Conservation (phyloP, 1,284 basidiomycete genomes). For the Singerocomus inundabilis region DNA sequence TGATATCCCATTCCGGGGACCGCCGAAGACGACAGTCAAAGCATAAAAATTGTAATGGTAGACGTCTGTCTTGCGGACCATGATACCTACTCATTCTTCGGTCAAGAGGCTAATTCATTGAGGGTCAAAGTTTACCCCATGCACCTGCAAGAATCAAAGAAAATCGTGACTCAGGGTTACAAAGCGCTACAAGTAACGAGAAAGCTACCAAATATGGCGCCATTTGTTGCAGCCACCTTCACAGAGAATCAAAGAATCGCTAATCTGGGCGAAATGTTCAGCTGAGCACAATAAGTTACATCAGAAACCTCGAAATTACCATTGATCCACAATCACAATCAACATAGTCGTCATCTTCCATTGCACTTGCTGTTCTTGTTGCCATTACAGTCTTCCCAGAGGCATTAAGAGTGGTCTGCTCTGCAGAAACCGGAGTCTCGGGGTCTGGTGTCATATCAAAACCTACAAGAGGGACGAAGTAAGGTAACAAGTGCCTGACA, state of each 20-base stretch:
- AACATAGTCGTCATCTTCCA: slow-evolving; percentile 21
- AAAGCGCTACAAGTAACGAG: neutral
- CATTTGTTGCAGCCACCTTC: slow-evolving; percentile 67
- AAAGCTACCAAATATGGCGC: slow-evolving; percentile 67
- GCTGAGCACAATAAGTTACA: neutral
- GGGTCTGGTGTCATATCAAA: slow-evolving; percentile 35
- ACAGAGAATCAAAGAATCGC: slow-evolving; percentile 57
- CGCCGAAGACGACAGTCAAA: slow-evolving; percentile 68
- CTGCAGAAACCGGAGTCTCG: slow-evolving; percentile 42
- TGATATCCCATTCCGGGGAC: slow-evolving; percentile 66
- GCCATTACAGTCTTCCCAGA: neutral
- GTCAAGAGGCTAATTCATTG: neutral
- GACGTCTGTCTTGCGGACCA: slow-evolving; percentile 49
- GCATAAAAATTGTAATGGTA: slow-evolving; percentile 60
- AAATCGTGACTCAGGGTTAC: slow-evolving; percentile 4
- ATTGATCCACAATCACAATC: slow-evolving; percentile 66
- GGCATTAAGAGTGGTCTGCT: neutral
- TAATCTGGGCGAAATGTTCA: slow-evolving; percentile 38
- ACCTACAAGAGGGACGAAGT: neutral
- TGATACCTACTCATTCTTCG: slow-evolving; percentile 52
- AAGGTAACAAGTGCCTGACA: slow-evolving; percentile 43
- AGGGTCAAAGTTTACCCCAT: slow-evolving; percentile 55
- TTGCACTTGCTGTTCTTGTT: neutral
- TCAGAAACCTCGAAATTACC: slow-evolving; percentile 35
- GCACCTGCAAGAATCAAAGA: slow-evolving; percentile 52